Evolutionary conservation across 495 filamentous ascomycete species (phyloP).

Genomic region (Xylaria bambusicola): DNA sequence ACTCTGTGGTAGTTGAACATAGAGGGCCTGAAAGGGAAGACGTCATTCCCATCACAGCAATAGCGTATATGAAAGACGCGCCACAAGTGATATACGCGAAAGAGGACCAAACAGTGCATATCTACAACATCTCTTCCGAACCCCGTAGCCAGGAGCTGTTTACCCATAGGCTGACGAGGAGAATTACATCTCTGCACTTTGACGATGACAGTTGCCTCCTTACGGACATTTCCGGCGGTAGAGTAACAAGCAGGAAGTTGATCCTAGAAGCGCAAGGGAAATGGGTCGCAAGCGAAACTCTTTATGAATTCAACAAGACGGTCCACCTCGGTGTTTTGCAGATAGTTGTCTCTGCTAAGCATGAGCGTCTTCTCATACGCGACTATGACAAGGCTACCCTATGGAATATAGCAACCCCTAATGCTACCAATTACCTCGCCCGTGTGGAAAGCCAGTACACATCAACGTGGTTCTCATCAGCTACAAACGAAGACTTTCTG

Average conservation of each 20-base stretch:
- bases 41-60: background rate
- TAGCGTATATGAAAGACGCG: background rate
- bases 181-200: background rate
- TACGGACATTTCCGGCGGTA: background rate
- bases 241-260: background rate
- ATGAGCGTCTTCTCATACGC: background rate
- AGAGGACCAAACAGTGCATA: background rate
- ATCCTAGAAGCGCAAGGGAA: background rate
- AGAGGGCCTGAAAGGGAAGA: background rate
- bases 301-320: background rate
- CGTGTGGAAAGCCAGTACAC: background rate
- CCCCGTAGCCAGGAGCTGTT: conserved; percentile 1
- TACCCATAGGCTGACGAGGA: background rate
- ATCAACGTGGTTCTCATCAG: background rate
- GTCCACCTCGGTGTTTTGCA: background rate
- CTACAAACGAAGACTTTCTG: background rate
- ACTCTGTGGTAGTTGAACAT: conserved; percentile 10
- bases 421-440: background rate
- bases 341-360: background rate
- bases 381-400: background rate
- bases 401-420: background rate
- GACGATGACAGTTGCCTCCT: background rate
- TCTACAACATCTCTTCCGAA: background rate
- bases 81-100: background rate
- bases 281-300: background rate